Conservation (phyloP, 1,139 yeast genomes). For the Zygoascus meyerae region DNA sequence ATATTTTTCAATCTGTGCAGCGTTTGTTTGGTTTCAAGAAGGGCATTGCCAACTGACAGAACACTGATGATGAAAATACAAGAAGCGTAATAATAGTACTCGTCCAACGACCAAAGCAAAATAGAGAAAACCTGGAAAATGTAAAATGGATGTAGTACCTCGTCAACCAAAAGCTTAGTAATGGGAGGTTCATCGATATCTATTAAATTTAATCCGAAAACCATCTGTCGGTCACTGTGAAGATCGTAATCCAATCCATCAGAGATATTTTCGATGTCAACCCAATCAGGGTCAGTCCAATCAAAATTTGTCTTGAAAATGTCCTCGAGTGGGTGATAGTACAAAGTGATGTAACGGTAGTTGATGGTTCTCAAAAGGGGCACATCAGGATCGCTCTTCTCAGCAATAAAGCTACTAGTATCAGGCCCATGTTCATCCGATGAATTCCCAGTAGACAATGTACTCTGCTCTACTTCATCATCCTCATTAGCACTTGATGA, state of each 20-base stretch:
- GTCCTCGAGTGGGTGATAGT: slow-evolving; percentile 82
- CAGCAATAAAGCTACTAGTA: slow-evolving; percentile 24
- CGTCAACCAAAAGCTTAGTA: slow-evolving; percentile 65
- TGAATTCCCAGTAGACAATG: background rate
- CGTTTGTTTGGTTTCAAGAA: slow-evolving; percentile 76
- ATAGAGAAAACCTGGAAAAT: slow-evolving; percentile 90
- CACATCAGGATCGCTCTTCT: slow-evolving; percentile 52
- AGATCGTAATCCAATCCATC: slow-evolving; percentile 69
- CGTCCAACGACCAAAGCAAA: slow-evolving; percentile 84
- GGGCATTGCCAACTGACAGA: slow-evolving; percentile 69
- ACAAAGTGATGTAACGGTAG: slow-evolving; percentile 76
- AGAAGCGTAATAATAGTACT: slow-evolving; percentile 86
- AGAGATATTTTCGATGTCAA: slow-evolving; percentile 47
- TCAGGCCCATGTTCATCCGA: slow-evolving; percentile 16
- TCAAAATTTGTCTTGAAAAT: slow-evolving; percentile 75
- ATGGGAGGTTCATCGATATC: slow-evolving; percentile 71
- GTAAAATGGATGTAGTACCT: slow-evolving; percentile 90
- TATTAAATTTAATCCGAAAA: slow-evolving; percentile 73
- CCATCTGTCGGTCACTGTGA: slow-evolving; percentile 60
- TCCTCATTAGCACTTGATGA: slow-evolving; percentile 21
- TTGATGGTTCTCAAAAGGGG: slow-evolving; percentile 65
- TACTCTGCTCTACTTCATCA: slow-evolving; percentile 13
- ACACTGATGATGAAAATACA: slow-evolving; percentile 86
- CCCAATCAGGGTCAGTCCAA: slow-evolving; percentile 82
- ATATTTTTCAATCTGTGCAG: slow-evolving; percentile 66